These are phyloP conservation scores for Oryza longistaminata DNA, from an alignment of 176 grass and related monocot species.

Conservation along the genomic window DNA sequence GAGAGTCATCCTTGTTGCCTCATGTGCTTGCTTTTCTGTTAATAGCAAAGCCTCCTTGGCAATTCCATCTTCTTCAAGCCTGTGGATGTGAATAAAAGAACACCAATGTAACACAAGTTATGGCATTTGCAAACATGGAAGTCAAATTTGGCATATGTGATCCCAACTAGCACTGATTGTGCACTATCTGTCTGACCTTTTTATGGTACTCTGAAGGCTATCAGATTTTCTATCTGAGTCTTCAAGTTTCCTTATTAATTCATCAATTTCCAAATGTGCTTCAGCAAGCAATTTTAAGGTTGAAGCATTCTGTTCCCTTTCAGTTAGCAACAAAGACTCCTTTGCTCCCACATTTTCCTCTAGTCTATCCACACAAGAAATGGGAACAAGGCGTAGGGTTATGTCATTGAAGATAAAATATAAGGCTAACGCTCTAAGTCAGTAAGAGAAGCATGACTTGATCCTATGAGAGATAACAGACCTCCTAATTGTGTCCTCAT, in stretches of 20 bases:
- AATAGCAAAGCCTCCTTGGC: slow-evolving; percentile 45
- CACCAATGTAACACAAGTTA: neutral
- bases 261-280: slow-evolving; percentile 49
- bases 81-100: slow-evolving; percentile 34
- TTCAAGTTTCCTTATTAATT: slow-evolving; percentile 60
- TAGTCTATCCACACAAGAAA: slow-evolving; percentile 35
- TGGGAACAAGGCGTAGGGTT: slow-evolving; percentile 3
- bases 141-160: neutral
- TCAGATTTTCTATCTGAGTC: slow-evolving; percentile 49
- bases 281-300: slow-evolving; percentile 49
- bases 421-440: slow-evolving; percentile 42
- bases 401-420: slow-evolving; percentile 42
- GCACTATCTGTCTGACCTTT: slow-evolving; percentile 39
- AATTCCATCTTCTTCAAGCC: slow-evolving; percentile 63
- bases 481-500: slow-evolving; percentile 55
- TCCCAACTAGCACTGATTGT: neutral
- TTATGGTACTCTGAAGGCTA: slow-evolving; percentile 49
- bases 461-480: slow-evolving; percentile 46
- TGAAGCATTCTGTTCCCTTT: slow-evolving; percentile 58
- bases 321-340: slow-evolving; percentile 56
- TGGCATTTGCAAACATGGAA: slow-evolving; percentile 26
- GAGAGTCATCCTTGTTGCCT: slow-evolving; percentile 37
- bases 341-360: slow-evolving; percentile 52
- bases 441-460: slow-evolving; percentile 27
- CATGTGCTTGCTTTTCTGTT: slow-evolving; percentile 53